Evolutionary conservation across 2,329 filamentous ascomycete species (phyloP), one percentile per base, ranked within the genome.

Genomic region (Pseudomassariella vexata): DNA sequence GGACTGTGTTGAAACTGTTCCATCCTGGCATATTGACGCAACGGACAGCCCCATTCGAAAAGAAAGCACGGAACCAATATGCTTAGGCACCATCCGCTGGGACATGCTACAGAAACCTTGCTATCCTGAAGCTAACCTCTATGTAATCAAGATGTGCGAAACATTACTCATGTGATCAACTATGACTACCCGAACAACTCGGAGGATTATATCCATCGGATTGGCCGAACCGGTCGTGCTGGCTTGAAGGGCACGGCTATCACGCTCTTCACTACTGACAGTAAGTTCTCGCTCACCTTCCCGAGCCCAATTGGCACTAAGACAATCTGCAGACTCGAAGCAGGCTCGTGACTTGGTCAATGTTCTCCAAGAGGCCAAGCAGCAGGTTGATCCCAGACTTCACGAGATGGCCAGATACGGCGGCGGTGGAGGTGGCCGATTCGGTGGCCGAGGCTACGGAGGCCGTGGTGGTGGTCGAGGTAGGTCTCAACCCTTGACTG

Each of bases 161-260:
- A 98, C 77, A 98, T 98, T 73, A 96, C 92, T 68, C 92, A 98
- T 72, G 92, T 98, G 68, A 78, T 98, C 70, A 96, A 96, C 81
- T 95, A 96, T 85, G 92, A 96, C 65, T 96, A 96, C 68, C 90
- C 90, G 63, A 96, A 96, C 74, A 96, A 96, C 67, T 79, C 92
- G 55, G 92, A 98, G 70, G 90, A 96, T 59, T 96, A 96, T 56
- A 94, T 96, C 50, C 92, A 95, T 60, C 85, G 92, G 62, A 92
- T 90, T 63, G 92, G 92, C 54, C 85, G 92, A 68, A 96, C 92
- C 52, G 90, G 92, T 53, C 85, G 90, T 73, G 90, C 92, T 58
- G 92, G 92, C 68, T 82, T 83, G 55, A 86, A 82, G 46, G 92
- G 92, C 68, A 96, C 89, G 53, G 92, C 92, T 60, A 96, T 96